Base-by-base conservation (phyloP, 2,329 filamentous ascomycete species). In the Fusarium devonianum region DNA sequence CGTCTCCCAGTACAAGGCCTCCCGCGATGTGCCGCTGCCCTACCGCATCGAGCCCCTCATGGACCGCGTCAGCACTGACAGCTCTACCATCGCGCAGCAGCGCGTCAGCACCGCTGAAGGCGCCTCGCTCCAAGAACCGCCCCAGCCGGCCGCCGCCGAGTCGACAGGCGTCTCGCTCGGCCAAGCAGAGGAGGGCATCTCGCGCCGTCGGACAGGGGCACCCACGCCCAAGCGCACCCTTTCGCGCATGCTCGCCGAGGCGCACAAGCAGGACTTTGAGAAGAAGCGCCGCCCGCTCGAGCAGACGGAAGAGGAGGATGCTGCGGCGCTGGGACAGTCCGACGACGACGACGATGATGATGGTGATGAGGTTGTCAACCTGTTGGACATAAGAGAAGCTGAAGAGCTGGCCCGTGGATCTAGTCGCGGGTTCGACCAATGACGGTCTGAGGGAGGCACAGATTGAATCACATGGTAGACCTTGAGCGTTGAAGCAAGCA, bases 241-340 rank as follows among this genome's bases (percentile, higher is more conserved):
- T 45, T 76, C 78, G 5, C 84, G 80, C 11, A 85, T 92, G n/a
- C 79, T 97, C 60, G 88, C 90, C 4, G 82, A 87, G 53, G 93
- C 93, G 5, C 94, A 97, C 69, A 88, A 84, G 53, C 88, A 96
- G 69, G 93, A 97, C 73, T 97, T 97, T 69, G 89, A 95, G 73
- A 88, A 94, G 75, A 89, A 84, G 69, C 81, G 84, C 55, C 73
- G 69, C 61, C 71, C 61, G 0, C 41, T 52, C n/a, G 67, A 66
- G 16, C 58, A 66, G 21, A 62, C 48, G 0, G 62, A 57, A 0
- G 66, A 64, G 12, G 60, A 58, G 1, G 63, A 56, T 1, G 53
- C 62, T 9, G 55, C 50, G 3, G 63, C 67, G 11, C 60, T 67
- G 13, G 66, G 62, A 12, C 67, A 67, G n/a, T 66, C 64, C 6